These are phyloP conservation scores for Neurospora sp. DNA, from an alignment of 495 filamentous ascomycete species.

Conservation along the genomic window DNA sequence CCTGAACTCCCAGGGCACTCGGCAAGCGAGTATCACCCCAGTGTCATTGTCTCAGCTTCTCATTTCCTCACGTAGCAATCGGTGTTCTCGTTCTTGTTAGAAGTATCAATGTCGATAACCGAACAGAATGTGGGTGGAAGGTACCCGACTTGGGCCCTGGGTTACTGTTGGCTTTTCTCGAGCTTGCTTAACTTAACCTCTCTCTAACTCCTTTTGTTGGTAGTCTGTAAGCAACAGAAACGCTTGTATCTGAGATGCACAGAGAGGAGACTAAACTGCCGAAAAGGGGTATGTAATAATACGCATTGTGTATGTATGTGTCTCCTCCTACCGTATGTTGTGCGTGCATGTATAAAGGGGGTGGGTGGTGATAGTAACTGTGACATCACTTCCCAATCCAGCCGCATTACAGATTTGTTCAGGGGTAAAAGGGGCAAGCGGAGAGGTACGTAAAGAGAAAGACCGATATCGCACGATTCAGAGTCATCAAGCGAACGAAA, in stretches of 20 bases:
- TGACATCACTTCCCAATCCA: not conserved
- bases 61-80: not conserved
- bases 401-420: not conserved
- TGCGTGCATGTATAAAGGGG: not conserved
- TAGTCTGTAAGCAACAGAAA: not conserved
- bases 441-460: not conserved
- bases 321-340: not conserved
- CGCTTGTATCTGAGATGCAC: not conserved
- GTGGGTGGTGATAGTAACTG: not conserved
- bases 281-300: not conserved
- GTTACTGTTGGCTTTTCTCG: not conserved
- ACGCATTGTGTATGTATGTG: not conserved
- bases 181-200: not conserved
- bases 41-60: not conserved
- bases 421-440: not conserved
- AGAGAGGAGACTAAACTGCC: not conserved
- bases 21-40: not conserved
- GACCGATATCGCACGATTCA: not conserved
- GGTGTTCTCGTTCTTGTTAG: not conserved
- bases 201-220: not conserved
- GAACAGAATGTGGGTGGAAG: not conserved
- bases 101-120: not conserved
- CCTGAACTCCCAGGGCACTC: not conserved
- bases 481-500: not conserved
- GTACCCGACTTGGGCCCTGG: not conserved